Base-by-base conservation (phyloP, 495 filamentous ascomycete genomes). In the Talaromyces proteolyticus region DNA sequence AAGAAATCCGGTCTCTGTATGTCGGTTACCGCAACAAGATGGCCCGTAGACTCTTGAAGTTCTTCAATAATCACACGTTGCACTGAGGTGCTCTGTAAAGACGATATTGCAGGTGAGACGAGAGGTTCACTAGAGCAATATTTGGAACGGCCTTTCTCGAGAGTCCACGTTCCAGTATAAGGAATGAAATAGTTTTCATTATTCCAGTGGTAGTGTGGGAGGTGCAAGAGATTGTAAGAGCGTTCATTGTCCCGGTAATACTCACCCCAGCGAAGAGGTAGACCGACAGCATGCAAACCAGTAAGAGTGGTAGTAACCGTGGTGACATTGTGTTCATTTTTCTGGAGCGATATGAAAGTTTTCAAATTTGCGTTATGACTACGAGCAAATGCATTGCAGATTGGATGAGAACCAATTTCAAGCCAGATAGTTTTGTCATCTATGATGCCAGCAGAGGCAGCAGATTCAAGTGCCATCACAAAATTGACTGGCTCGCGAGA, bases 251-350 rank as follows among this genome's bases (percentile, higher is more conserved):
- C n/a, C n/a, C n/a, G n/a, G n/a, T n/a, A n/a, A n/a, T n/a, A n/a
- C n/a, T n/a, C n/a, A n/a, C n/a, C n/a, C n/a, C n/a, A n/a, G n/a
- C n/a, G n/a, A n/a, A n/a, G n/a, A n/a, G n/a, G n/a, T n/a, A n/a
- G n/a, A n/a, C n/a, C n/a, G n/a, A n/a, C n/a, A 87, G 57, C 83
- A 89, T 61, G 90, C 87, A 53, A 79, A 80, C 85, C 88, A 95
- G 63, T 81, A 65, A 52, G 92, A 62, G 24, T 85, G 78, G 34
- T 86, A 55, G 11, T 89, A 87, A 14, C 71, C 73, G 16, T 70
- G 59, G 59, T 91, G 79, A 70, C 3, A 77, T 68, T 7, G 74
- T 69, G 14, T 91, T 62, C 29, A 73, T 83, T 21, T n/a, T n/a
- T n/a, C n/a, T n/a, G n/a, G n/a, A n/a, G n/a, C n/a, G n/a, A n/a